Evolutionary conservation across 257 asterid genomes (phyloP), one percentile per base, ranked within the genome.

Genomic region (Solanum pinnatisectum): DNA sequence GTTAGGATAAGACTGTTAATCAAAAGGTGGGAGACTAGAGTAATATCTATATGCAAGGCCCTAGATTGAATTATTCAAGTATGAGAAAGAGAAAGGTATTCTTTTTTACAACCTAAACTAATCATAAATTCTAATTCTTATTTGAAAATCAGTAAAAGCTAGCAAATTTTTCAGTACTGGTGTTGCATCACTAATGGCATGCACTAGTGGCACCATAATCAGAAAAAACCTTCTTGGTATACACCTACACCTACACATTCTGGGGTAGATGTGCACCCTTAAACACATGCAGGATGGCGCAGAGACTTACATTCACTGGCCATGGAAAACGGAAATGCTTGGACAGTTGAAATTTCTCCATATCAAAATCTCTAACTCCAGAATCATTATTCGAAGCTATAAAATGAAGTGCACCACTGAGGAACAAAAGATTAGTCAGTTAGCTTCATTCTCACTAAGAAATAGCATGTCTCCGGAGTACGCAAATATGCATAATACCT

Each of bases 261-360:
- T 25, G 63, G 84, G 65, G 63, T 5, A 78, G 36, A 59, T 78
- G 63, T 42, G 84, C 65, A 42, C 65, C 65, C 84, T 42, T 78
- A 46, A 78, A 72, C 56, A 46, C 56, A 86, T 20, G 59, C 36
- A 84, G 6, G 65, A 63, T 56, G 86, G 44, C 15, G 67, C 67
- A 25, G 83, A 37, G 59, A 91, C 98, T 93, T 91, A 97, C 99
- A 91, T 97, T 97, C 82, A 97, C 98, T 16, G 99, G 98, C 99
- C 99, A 97, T 13, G 93, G 90, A 88, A 94, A 95, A 71, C 88
- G 92, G 86, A 95, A 93, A 92, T 94, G 96, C 78, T 93, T 95
- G 35, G 92, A 90, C 88, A 90, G 93, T 68, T 96, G 98, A 89
- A 97, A 96, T 83, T 87, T 97, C 88, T 96, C 98, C 96, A 96